A percentile compares a stretch with the other conserved stretches of the same genome.
phyloP scores from a whole-genome alignment of 495 filamentous ascomycete genomes.

The Aspergillus leporis region DNA sequence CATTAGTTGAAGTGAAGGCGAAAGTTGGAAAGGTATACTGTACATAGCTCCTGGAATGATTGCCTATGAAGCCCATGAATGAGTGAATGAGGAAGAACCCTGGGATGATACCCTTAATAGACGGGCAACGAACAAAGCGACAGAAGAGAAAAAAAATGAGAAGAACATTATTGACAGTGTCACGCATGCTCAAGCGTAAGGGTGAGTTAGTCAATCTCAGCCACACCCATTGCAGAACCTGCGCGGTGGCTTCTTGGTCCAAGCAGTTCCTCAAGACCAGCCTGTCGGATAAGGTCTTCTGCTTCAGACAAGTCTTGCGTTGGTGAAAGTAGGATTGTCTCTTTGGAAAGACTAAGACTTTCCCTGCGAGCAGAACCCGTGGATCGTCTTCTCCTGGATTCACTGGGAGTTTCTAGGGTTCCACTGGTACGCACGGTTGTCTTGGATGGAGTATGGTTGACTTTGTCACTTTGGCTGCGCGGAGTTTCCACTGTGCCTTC shows the following conservation, averaged over 20 bases:
- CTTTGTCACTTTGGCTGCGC: constrained; percentile 17
- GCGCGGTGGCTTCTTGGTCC: constrained; percentile 13
- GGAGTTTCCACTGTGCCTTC: constrained; percentile 19
- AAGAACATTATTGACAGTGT: neutral
- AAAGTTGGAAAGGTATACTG: neutral
- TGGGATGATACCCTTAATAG: neutral
- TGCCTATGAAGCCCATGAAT: neutral
- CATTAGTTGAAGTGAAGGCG: neutral
- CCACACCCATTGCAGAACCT: constrained; percentile 10
- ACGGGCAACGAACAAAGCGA: neutral
- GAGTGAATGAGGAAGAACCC: neutral
- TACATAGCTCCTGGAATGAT: neutral
- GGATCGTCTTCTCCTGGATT: constrained; percentile 20
- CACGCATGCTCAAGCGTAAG: neutral
- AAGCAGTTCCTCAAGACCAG: constrained; percentile 20
- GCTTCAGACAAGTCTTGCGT: constrained; percentile 16
- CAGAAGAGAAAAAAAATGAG: neutral
- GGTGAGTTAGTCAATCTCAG: constrained; percentile 19
- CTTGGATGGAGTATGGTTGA: constrained; percentile 19
- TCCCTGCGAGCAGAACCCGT: constrained; percentile 20
- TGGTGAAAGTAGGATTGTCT: constrained; percentile 17
- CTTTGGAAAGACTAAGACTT: constrained; percentile 16
- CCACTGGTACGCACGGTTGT: constrained; percentile 21
- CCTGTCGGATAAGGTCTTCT: constrained; percentile 18
- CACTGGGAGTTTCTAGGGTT: constrained; percentile 23